phyloP scores from a whole-genome alignment of 345 rosid species.

The Arabis alpina region DNA sequence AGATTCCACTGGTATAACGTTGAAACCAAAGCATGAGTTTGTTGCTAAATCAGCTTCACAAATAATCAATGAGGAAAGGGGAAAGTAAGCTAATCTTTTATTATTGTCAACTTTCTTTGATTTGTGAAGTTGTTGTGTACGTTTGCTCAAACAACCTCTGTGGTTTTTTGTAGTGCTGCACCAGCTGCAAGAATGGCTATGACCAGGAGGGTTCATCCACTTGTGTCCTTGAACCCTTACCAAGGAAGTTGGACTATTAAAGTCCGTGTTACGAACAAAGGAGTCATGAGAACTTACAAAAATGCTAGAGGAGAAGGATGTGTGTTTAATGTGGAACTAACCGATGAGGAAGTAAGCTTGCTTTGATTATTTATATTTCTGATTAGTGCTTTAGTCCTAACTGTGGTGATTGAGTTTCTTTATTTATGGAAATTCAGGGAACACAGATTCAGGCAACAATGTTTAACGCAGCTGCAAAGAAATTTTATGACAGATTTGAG shows the following conservation, averaged over 20 bases:
- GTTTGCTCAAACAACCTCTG: slow-evolving; percentile 17
- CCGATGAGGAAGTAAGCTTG: slow-evolving; percentile 87
- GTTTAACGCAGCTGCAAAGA: slow-evolving; percentile 91
- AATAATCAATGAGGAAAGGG: slow-evolving; percentile 72
- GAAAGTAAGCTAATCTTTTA: slow-evolving; percentile 65
- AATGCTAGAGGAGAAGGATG: slow-evolving; percentile 97
- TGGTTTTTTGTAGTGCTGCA: slow-evolving; percentile 61
- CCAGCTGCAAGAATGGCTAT: slow-evolving; percentile 85
- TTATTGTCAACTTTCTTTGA: slow-evolving; percentile 57
- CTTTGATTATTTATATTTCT: background rate
- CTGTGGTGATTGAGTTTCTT: background rate
- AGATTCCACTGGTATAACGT: slow-evolving; percentile 30
- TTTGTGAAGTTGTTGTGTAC: slow-evolving; percentile 60
- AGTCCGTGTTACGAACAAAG: slow-evolving; percentile 90
- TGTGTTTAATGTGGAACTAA: slow-evolving; percentile 92
- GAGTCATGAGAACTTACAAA: slow-evolving; percentile 78
- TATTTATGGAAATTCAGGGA: slow-evolving; percentile 53
- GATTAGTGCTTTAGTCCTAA: background rate
- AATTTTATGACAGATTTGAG: slow-evolving; percentile 79
- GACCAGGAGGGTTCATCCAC: slow-evolving; percentile 93
- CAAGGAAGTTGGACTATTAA: slow-evolving; percentile 97
- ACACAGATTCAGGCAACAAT: slow-evolving; percentile 97
- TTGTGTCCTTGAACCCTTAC: slow-evolving; percentile 92
- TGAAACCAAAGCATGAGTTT: slow-evolving; percentile 75
- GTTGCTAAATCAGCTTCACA: slow-evolving; percentile 85